Evolutionary conservation across 1,284 basidiomycete genomes (phyloP).

Genomic region (Ceratobasidium sp.): DNA sequence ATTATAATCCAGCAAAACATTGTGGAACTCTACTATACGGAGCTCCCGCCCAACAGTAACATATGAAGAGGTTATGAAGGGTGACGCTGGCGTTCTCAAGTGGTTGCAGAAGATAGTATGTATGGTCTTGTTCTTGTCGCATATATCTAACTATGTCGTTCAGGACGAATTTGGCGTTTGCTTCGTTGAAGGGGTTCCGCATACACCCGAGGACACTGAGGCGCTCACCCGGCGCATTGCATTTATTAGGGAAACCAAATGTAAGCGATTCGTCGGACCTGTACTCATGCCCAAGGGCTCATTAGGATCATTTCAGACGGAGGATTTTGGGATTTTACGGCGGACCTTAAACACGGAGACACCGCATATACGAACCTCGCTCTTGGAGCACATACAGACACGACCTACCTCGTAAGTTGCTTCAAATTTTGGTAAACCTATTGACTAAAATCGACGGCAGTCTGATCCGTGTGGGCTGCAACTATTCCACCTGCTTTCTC

Average conservation of each 20-base stretch:
- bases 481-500: conserved; percentile 93
- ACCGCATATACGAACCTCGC: conserved; percentile 91
- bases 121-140: conserved; percentile 49
- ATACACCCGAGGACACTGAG: conserved; percentile 88
- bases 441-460: conserved; percentile 58
- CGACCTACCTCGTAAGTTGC: conserved; percentile 85
- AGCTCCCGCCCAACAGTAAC: conserved; percentile 81
- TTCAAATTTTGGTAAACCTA: background rate
- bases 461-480: conserved; percentile 95
- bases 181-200: conserved; percentile 86
- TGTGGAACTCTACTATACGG: conserved; percentile 87
- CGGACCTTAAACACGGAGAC: conserved; percentile 91
- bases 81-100: conserved; percentile 78
- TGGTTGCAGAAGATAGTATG: conserved; percentile 88
- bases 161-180: conserved; percentile 91
- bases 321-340: conserved; percentile 97
- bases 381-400: conserved; percentile 94
- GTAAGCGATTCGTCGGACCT: conserved; percentile 60
- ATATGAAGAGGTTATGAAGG: conserved; percentile 82
- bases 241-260: conserved; percentile 95
- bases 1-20: conserved; percentile 67
- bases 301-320: conserved; percentile 70
- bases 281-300: too few relatives aligned
- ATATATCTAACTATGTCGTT: background rate
- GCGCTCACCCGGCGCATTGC: conserved; percentile 81